Base-by-base conservation (phyloP, 1,284 basidiomycete species). In the Thecaphora thlaspeos region DNA sequence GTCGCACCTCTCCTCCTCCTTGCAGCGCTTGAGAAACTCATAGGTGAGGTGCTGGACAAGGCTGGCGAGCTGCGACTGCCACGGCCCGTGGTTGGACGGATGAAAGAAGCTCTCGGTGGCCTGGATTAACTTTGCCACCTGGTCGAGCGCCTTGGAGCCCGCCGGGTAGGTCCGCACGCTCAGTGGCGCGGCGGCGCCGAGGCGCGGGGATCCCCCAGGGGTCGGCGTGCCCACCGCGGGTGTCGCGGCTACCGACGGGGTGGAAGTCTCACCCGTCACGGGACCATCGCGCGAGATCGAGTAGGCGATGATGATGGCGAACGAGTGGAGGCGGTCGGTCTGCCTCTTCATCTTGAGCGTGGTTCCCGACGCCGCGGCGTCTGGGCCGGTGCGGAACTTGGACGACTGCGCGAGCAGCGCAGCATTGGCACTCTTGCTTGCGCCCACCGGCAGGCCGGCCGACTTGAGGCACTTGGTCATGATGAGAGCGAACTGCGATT, bases 81-180 rank as follows among this genome's bases (percentile, higher is more conserved):
- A 73, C 38, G 60, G 46, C 18, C 68, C 66, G 63, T 45, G 77
- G 82, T 76, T 76, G 23, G 73, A 75, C 4, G 90, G 90, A 77
- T 95, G 91, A 78, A 94, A 95, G 80, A 88, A 93, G 0, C 86
- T 88, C 77, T 99, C 95, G 7, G 89, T 91, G 60, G 90, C 93
- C 14, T 90, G 94, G 51, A 98, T 85, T 41, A 98, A 81, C 68
- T 87, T 87, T 64, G 91, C 88, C 23, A 98, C 81, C 22, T 91
- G 88, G 68, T 95, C 91, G 56, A 99, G 82, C 17, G 93, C 90
- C 73, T 85, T 88, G 4, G 88, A 92, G 9, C 95, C 94, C 0
- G 86, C 93, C 28, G 91, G 80, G 78, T 85, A 92, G 23, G 78
- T 80, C 39, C 71, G 30, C 23, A 53, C 4, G 21, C 5, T 3